Evolutionary conservation across 352 stramenopile species (phyloP).

Genomic region (Phytophthora idaei): DNA sequence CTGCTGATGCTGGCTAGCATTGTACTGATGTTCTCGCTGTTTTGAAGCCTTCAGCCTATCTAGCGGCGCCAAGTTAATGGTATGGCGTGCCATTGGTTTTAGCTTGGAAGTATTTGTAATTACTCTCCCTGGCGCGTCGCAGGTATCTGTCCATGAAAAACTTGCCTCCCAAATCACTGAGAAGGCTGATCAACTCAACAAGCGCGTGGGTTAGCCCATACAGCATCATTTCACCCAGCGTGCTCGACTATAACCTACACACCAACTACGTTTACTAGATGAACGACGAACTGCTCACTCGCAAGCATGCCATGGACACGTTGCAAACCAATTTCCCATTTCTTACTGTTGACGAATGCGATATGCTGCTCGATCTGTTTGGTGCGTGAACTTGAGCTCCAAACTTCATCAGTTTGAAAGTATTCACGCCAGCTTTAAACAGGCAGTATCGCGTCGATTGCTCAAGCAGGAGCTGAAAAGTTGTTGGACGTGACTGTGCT

Average conservation of each 20-base stretch:
- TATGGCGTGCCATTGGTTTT: slow-evolving; percentile 15
- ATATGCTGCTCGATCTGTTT: slow-evolving; percentile 83
- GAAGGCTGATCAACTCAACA: slow-evolving; percentile 47
- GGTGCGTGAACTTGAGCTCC: slow-evolving; percentile 33
- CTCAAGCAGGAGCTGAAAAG: slow-evolving; percentile 50
- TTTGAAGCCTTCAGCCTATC: slow-evolving; percentile 40
- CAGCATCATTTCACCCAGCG: background rate
- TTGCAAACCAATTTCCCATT: slow-evolving; percentile 65
- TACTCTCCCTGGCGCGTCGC: background rate
- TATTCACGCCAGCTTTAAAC: slow-evolving; percentile 9
- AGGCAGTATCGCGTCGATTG: slow-evolving; percentile 62
- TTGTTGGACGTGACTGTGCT: slow-evolving; percentile 73
- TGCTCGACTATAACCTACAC: background rate
- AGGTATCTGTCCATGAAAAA: slow-evolving; percentile 68
- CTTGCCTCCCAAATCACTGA: slow-evolving; percentile 50
- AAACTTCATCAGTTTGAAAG: background rate
- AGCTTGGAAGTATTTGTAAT: background rate
- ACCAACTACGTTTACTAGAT: slow-evolving; percentile 31
- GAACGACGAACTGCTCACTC: slow-evolving; percentile 48
- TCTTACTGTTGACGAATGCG: slow-evolving; percentile 62
- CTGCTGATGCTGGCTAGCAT: slow-evolving; percentile 4
- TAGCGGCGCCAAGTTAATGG: slow-evolving; percentile 55
- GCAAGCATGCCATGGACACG: slow-evolving; percentile 49
- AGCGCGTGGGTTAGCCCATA: slow-evolving; percentile 34
- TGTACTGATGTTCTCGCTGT: background rate